Conservation (phyloP, 2,329 filamentous ascomycete genomes). For the Botrytis galanthina region DNA sequence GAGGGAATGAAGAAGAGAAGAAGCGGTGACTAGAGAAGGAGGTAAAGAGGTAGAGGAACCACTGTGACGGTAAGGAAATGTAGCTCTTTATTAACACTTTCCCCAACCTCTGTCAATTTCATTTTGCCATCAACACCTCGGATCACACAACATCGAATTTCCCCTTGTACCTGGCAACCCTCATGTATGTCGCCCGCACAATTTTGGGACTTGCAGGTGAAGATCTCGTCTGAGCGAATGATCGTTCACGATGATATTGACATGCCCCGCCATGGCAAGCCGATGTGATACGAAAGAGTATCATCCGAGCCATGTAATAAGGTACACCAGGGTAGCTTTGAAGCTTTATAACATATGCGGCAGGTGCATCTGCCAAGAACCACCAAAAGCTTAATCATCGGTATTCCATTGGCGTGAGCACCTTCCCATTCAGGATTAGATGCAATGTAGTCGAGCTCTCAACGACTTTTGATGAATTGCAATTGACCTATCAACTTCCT, state of each 20-base stretch:
- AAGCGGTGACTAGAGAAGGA: not conserved
- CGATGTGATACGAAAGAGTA: not conserved
- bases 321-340: not conserved
- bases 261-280: not conserved
- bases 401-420: not conserved
- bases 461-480: not conserved
- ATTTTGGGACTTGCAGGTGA: not conserved
- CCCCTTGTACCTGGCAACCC: not conserved
- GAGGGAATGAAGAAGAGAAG: not conserved
- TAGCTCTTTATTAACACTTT: not conserved
- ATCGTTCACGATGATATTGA: not conserved
- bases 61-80: not conserved
- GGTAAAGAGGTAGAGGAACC: not conserved
- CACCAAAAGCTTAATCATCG: conserved; percentile 2
- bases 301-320: not conserved
- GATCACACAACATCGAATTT: not conserved
- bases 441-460: not conserved
- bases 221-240: not conserved
- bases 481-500: not conserved
- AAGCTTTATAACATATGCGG: not conserved
- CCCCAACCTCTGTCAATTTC: not conserved
- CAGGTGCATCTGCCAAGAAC: conserved; percentile 2
- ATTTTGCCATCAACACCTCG: not conserved
- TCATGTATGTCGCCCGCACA: not conserved
- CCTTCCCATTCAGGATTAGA: not conserved